Evolutionary conservation across 2,329 filamentous ascomycete genomes (phyloP), one percentile per base, ranked within the genome.

Genomic region (Setomelanomma holmii): DNA sequence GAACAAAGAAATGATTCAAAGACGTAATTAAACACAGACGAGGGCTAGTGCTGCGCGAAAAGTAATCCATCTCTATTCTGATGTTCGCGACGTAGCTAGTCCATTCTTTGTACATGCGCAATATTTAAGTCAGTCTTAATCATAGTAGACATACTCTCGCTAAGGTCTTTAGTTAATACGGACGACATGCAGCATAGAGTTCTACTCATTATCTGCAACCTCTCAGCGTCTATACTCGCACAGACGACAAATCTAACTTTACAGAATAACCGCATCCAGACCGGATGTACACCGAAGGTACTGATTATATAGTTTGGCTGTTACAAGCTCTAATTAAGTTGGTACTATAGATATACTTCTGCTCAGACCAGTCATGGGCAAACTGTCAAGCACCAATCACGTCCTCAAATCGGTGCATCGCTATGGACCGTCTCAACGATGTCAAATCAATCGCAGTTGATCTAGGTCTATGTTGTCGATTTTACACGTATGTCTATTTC

Each of bases 201-300:
- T 12, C 12, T 12, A 12, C 12, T 7, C 24, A 12, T 30, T 7
- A 12, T 12, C 6, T 6, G 24, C 24, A 7, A 7, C 12, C 24
- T 30, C 7, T 30, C 12, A 6, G 24, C 24, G 12, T 7, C 24
- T 44, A 33, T 34, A 4, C 40, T 46, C 8, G 38, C 49, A 33
- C 41, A 56, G 49, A 49, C 41, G 36, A 20, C 34, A 50, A 34
- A 22, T 56, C 5, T 49, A 12, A 40, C 23, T 7, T 40, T 56
- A 20, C 10, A 56, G 39, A 45, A 56, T 2, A 56, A 56, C 16
- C 14, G n/a, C 5, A 4, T 49, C 36, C 19, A 49, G 30, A 36
- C 30, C 36, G 30, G 24, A 49, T 53, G 38, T 42, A 38, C 53
- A 23, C 45, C 12, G 53, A 53, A 49, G 49, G 53, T 56, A 53